These are phyloP conservation scores for Komagataella kurtzmanii DNA, from an alignment of 805 yeast genomes.

Conservation along the genomic window DNA sequence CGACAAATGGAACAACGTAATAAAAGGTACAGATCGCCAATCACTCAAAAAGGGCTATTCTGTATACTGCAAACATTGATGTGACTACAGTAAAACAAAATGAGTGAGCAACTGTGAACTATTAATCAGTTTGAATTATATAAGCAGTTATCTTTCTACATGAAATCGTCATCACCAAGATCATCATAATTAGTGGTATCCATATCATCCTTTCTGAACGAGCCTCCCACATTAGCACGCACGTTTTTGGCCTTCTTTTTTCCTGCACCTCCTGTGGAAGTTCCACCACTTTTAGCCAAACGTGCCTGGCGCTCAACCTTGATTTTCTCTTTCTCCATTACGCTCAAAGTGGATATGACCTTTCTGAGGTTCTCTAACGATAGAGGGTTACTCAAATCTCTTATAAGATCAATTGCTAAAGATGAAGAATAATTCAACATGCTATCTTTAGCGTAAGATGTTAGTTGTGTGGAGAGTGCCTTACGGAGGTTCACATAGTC, in stretches of 20 bases:
- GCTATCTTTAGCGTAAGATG: constrained; percentile 47
- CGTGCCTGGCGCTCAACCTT: constrained; percentile 84
- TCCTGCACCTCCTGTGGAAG: constrained; percentile 87
- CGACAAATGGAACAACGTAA: too few relatives aligned
- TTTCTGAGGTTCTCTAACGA: constrained; percentile 73
- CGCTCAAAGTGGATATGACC: constrained; percentile 73
- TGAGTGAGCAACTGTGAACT: not conserved
- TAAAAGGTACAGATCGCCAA: not conserved
- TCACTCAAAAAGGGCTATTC: not conserved
- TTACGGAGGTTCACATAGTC: constrained; percentile 74
- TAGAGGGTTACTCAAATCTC: constrained; percentile 77
- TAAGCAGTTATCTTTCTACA: constrained; percentile 27
- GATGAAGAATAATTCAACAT: constrained; percentile 56
- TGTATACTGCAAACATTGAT: not conserved
- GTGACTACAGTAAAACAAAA: not conserved
- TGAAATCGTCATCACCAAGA: constrained; percentile 71
- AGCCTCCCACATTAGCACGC: constrained; percentile 48
- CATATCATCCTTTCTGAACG: constrained; percentile 53
- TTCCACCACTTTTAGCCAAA: constrained; percentile 69
- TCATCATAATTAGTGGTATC: constrained; percentile 42
- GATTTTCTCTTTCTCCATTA: constrained; percentile 72
- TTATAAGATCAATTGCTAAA: constrained; percentile 72
- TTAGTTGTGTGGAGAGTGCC: constrained; percentile 48
- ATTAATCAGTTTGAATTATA: not conserved
- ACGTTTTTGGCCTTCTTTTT: constrained; percentile 81